Evolutionary conservation across 225 moss, liverwort and hornwort genomes (phyloP).

Genomic region (Lunularia cruciata): DNA sequence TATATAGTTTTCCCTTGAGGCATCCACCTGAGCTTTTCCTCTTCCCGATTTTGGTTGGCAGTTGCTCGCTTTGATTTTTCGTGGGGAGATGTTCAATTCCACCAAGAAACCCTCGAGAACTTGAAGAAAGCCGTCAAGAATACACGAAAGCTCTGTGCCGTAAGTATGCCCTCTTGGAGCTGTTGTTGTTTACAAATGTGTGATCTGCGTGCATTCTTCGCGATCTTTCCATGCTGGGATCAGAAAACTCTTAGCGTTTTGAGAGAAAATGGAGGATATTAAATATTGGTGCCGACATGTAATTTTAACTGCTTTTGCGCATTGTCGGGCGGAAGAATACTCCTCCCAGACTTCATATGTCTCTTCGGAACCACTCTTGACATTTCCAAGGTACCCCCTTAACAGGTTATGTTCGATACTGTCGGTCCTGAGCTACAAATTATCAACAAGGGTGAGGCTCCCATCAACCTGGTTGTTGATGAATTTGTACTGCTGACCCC

Average conservation of each 20-base stretch:
- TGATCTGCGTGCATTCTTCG: too few species aligned
- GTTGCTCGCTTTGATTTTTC: constrained; percentile 57
- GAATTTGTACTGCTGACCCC: constrained; percentile 54
- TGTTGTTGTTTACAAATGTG: too few species aligned
- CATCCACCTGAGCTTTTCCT: too few species aligned
- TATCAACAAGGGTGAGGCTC: constrained; percentile 37
- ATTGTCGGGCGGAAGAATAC: too few species aligned
- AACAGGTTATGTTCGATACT: constrained; percentile 76
- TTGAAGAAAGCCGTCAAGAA: constrained; percentile 49
- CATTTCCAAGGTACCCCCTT: not conserved
- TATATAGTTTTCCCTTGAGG: too few species aligned
- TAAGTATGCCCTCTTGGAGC: constrained; percentile 10
- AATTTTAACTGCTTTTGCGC: too few species aligned
- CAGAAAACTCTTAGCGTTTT: too few species aligned
- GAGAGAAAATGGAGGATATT: too few species aligned
- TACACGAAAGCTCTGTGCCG: constrained; percentile 48
- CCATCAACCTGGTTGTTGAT: constrained; percentile 55
- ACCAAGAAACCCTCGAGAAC: constrained; percentile 51
- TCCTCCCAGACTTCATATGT: too few species aligned
- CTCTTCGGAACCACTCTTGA: too few species aligned
- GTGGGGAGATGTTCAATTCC: constrained; percentile 47
- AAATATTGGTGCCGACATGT: too few species aligned
- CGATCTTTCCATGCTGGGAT: too few species aligned
- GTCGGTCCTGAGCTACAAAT: constrained; percentile 81
- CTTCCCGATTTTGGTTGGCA: constrained; percentile 2